Conservation (phyloP, 106 monocot genomes). For the Posidonia australis region DNA sequence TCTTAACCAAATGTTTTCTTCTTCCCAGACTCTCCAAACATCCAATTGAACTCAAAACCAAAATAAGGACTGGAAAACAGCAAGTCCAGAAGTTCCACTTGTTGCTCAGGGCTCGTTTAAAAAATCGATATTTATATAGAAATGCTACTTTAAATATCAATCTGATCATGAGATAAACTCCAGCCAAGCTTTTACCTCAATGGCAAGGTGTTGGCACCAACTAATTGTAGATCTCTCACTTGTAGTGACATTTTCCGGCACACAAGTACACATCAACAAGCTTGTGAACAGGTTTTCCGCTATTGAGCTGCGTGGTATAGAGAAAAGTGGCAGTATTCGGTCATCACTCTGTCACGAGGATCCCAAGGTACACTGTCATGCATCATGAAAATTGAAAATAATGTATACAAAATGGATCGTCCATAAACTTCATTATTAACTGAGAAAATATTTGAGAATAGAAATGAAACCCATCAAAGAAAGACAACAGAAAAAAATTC, state of each 20-base stretch:
- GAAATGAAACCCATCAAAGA: neutral
- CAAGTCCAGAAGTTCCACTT: neutral
- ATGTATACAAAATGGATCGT: neutral
- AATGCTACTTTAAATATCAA: neutral
- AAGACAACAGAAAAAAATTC: neutral
- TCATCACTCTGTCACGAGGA: slow-evolving; percentile 37
- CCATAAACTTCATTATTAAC: neutral
- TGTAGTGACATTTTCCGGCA: slow-evolving; percentile 22
- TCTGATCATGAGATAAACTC: neutral
- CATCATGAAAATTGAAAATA: neutral
- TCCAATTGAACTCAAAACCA: too few species aligned
- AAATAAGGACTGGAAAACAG: neutral
- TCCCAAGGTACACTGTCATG: neutral
- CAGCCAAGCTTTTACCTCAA: slow-evolving; percentile 48
- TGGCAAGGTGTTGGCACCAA: slow-evolving; percentile 71
- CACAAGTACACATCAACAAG: slow-evolving; percentile 64
- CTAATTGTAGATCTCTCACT: slow-evolving; percentile 30
- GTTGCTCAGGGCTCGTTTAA: neutral
- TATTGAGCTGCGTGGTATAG: slow-evolving; percentile 68
- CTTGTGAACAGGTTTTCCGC: slow-evolving; percentile 89
- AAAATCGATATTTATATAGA: neutral
- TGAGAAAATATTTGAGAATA: neutral
- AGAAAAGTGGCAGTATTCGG: slow-evolving; percentile 49
- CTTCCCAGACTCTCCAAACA: too few species aligned
- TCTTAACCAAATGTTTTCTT: too few species aligned